These are phyloP conservation scores for Saussurea involucrata DNA, from an alignment of 129 eudicot genomes.

Conservation along the genomic window DNA sequence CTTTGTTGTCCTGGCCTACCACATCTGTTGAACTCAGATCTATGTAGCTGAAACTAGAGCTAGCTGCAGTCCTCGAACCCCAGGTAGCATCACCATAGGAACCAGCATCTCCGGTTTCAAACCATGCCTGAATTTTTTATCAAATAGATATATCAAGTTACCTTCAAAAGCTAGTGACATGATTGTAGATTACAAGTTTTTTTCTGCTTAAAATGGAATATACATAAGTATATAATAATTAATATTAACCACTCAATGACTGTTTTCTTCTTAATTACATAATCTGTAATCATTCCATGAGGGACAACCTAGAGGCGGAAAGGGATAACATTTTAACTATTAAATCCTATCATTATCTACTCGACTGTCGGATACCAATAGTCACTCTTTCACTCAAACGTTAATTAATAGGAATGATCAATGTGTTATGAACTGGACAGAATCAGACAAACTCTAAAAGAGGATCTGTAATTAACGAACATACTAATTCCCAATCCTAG, in stretches of 20 bases:
- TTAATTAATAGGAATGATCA: no score
- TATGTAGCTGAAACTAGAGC: slow-evolving; percentile 58
- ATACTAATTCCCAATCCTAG: no score
- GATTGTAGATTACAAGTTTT: background rate
- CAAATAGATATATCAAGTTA: slow-evolving; percentile 11
- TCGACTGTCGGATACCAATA: no score
- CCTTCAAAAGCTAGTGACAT: slow-evolving; percentile 9
- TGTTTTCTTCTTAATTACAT: background rate
- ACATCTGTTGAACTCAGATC: slow-evolving; percentile 51
- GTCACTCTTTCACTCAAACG: no score
- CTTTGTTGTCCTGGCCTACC: slow-evolving; percentile 46
- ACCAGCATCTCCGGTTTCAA: slow-evolving; percentile 78
- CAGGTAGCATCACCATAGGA: slow-evolving; percentile 34
- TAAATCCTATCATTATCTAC: no score
- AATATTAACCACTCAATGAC: background rate
- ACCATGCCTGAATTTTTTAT: slow-evolving; percentile 82
- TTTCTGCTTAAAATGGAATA: slow-evolving; percentile 4
- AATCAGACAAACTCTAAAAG: no score
- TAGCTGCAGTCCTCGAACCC: slow-evolving; percentile 67
- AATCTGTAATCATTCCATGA: background rate
- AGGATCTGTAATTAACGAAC: no score
- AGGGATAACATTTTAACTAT: no score
- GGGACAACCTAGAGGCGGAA: no score
- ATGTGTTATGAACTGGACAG: no score
- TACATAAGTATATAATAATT: background rate